phyloP scores from a whole-genome alignment of 345 rosid species.

The Ceriops tagal region DNA sequence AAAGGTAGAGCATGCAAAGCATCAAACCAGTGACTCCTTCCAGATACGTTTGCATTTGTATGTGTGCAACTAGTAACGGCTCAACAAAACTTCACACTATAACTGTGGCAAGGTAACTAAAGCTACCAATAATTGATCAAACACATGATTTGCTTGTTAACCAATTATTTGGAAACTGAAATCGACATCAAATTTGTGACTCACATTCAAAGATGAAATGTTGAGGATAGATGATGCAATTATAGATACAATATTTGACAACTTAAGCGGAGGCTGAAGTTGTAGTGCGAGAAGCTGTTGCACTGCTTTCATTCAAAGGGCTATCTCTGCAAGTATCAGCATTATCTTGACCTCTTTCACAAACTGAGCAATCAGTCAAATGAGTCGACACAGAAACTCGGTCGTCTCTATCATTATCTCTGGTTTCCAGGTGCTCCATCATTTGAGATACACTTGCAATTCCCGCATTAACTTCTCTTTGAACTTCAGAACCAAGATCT shows the following conservation, averaged over 20 bases:
- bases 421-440: constrained; percentile 34
- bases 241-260: constrained; percentile 15
- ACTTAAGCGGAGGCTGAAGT: constrained; percentile 37
- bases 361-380: constrained; percentile 23
- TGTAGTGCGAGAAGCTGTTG: constrained; percentile 24
- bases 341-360: constrained; percentile 29
- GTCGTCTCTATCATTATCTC: constrained; percentile 27
- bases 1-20: background rate
- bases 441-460: constrained; percentile 28
- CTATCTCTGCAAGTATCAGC: constrained; percentile 20
- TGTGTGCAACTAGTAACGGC: too few relatives aligned
- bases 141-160: background rate
- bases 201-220: constrained; percentile 51
- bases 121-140: too few relatives aligned
- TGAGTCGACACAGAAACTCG: constrained; percentile 30
- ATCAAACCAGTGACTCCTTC: background rate
- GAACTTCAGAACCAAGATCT: constrained; percentile 29
- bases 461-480: constrained; percentile 25
- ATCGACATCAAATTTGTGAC: background rate
- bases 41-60: too few relatives aligned
- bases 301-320: constrained; percentile 26
- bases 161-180: background rate
- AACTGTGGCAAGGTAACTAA: too few relatives aligned
- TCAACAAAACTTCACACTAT: too few relatives aligned
- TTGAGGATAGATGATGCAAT: constrained; percentile 36